Conservation (phyloP, 1,139 yeast genomes). For the Wickerhamiella pararugosa region DNA sequence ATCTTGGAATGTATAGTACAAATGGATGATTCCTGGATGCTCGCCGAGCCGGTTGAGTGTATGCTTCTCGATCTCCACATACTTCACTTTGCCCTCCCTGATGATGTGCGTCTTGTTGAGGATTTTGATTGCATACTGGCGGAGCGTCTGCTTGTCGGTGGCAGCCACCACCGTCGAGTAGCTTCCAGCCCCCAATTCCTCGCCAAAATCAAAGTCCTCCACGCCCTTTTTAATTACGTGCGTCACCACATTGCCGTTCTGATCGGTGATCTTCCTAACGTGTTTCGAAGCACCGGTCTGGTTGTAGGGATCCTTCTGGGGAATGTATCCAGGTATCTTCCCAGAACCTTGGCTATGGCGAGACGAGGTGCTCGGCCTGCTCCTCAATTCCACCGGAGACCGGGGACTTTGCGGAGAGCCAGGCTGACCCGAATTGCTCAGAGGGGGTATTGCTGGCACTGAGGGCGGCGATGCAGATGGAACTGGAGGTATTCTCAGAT, state of each 20-base stretch:
- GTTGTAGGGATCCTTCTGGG: slow-evolving; percentile 6
- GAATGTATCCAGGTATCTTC: slow-evolving; percentile 6
- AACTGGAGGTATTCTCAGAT: background rate
- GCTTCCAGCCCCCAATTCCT: slow-evolving; percentile 87
- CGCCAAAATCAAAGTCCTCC: slow-evolving; percentile 74
- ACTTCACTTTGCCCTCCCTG: slow-evolving; percentile 86
- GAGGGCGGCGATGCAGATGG: slow-evolving; percentile 1
- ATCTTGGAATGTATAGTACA: slow-evolving; percentile 90
- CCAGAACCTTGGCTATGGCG: background rate
- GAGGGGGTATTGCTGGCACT: background rate
- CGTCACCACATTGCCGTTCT: slow-evolving; percentile 33
- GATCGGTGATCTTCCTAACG: slow-evolving; percentile 20
- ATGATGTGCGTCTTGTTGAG: slow-evolving; percentile 88
- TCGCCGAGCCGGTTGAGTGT: slow-evolving; percentile 75
- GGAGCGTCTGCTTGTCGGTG: slow-evolving; percentile 54
- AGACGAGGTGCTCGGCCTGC: slow-evolving; percentile 1
- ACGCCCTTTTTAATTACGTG: slow-evolving; percentile 40
- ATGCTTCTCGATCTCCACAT: slow-evolving; percentile 89
- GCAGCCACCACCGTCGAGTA: slow-evolving; percentile 90
- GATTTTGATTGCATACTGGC: slow-evolving; percentile 78
- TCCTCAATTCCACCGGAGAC: background rate
- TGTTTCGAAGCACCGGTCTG: slow-evolving; percentile 4
- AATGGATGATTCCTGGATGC: slow-evolving; percentile 75
- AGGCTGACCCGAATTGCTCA: background rate
- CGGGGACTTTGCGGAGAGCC: background rate